These are phyloP conservation scores for Eimeria nieschulzi DNA, from an alignment of 169 alveolate species.

Conservation along the genomic window DNA sequence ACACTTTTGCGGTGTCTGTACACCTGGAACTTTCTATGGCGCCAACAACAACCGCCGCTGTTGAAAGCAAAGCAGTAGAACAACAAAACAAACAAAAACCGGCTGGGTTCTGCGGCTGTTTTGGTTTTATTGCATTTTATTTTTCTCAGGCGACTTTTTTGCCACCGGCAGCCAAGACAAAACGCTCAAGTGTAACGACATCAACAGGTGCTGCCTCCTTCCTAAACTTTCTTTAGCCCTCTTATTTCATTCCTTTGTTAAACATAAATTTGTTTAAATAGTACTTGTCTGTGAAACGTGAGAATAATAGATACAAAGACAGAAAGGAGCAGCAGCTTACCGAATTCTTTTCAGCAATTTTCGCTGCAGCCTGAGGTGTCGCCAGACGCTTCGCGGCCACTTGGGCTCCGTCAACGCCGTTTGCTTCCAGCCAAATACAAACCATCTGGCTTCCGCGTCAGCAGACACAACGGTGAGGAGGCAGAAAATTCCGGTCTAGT, in stretches of 20 bases:
- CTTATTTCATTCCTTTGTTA: not conserved
- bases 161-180: slow-evolving; percentile 90
- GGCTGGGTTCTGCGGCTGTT: not conserved
- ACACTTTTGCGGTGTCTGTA: not conserved
- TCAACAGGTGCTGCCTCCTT: slow-evolving; percentile 76
- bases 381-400: slow-evolving; percentile 93
- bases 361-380: slow-evolving; percentile 82
- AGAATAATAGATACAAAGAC: not conserved
- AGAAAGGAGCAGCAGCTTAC: not conserved
- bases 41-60: not conserved
- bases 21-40: not conserved
- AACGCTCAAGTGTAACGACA: slow-evolving; percentile 90
- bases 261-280: not conserved
- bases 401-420: slow-evolving; percentile 92
- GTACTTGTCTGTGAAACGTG: not conserved
- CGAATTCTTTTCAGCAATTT: not conserved
- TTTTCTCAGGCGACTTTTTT: slow-evolving; percentile 69
- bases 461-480: slow-evolving; percentile 89
- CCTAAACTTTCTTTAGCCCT: not conserved
- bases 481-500: too few species aligned
- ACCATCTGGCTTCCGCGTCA: slow-evolving; percentile 83
- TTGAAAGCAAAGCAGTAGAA: too few species aligned
- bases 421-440: slow-evolving; percentile 90
- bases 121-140: not conserved
- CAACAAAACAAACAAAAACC: too few species aligned